Conservation (phyloP, 129 eudicot species). For the Pseudognaphalium luteoalbum region DNA sequence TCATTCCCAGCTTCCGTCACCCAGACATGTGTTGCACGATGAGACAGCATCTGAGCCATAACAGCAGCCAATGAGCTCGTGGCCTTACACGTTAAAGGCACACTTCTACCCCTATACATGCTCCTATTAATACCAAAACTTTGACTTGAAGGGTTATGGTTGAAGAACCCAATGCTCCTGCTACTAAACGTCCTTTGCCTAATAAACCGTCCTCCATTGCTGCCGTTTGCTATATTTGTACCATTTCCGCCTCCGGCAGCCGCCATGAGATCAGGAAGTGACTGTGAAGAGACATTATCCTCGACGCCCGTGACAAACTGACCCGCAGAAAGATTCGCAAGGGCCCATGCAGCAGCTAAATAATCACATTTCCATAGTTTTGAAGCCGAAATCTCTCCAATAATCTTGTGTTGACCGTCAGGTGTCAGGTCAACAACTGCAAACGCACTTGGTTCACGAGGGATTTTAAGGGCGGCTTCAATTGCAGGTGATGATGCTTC, state of each 20-base stretch:
- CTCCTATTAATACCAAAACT: constrained; percentile 58
- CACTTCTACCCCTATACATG: constrained; percentile 92
- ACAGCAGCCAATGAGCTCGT: constrained; percentile 88
- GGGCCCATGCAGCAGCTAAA: constrained; percentile 91
- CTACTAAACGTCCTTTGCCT: constrained; percentile 75
- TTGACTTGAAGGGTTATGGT: constrained; percentile 47
- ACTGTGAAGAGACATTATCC: constrained; percentile 53
- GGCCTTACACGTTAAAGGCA: constrained; percentile 78
- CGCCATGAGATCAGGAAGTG: constrained; percentile 45
- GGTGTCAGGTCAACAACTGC: constrained; percentile 79
- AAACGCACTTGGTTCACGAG: constrained; percentile 77
- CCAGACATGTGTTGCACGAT: constrained; percentile 95
- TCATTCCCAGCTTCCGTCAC: constrained; percentile 79
- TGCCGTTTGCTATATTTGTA: constrained; percentile 29
- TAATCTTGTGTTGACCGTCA: constrained; percentile 65
- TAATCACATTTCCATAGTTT: constrained; percentile 94
- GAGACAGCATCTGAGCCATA: constrained; percentile 98
- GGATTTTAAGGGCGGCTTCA: constrained; percentile 54
- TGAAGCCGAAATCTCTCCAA: constrained; percentile 88
- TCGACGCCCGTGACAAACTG: constrained; percentile 94
- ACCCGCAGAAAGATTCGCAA: constrained; percentile 82
- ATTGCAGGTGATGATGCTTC: constrained; percentile 72
- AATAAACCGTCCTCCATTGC: constrained; percentile 35
- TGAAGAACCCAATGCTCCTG: constrained; percentile 71
- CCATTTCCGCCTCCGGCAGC: constrained; percentile 30